phyloP scores from a whole-genome alignment of 441 rosid genomes.

The Jatropha podagrica region DNA sequence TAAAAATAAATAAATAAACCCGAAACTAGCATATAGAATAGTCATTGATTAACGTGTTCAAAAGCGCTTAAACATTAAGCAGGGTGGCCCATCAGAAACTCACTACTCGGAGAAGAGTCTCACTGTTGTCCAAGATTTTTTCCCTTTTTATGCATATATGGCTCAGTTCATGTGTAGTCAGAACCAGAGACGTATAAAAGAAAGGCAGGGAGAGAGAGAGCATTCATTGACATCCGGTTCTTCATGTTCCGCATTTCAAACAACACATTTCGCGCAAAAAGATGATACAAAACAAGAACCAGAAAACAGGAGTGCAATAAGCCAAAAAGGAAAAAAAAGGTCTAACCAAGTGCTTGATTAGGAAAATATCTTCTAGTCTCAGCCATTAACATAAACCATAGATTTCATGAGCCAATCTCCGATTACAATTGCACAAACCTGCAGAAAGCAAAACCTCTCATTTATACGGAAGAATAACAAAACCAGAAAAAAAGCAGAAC shows the following conservation, averaged over 20 bases:
- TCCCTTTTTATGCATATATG: background rate
- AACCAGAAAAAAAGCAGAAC: background rate
- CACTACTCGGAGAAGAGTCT: background rate
- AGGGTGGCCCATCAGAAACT: background rate
- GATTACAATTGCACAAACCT: background rate
- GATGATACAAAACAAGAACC: background rate
- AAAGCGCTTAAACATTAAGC: background rate
- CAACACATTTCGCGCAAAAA: background rate
- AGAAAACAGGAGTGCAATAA: background rate
- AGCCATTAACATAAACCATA: slow-evolving; percentile 38
- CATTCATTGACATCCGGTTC: background rate
- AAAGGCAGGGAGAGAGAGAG: background rate
- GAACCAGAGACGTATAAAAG: background rate
- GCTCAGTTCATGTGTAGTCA: background rate
- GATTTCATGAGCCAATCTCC: slow-evolving; percentile 8
- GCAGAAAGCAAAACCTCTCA: background rate
- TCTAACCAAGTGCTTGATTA: slow-evolving; percentile 37
- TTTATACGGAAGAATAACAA: background rate
- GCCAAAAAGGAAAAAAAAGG: background rate
- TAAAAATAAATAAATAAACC: background rate
- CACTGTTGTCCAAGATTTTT: background rate
- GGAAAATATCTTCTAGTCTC: slow-evolving; percentile 41
- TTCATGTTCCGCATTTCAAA: background rate
- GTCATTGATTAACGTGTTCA: background rate
- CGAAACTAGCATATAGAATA: background rate